Conservation (phyloP, 345 rosid species). For the Melastoma malabathricum region DNA sequence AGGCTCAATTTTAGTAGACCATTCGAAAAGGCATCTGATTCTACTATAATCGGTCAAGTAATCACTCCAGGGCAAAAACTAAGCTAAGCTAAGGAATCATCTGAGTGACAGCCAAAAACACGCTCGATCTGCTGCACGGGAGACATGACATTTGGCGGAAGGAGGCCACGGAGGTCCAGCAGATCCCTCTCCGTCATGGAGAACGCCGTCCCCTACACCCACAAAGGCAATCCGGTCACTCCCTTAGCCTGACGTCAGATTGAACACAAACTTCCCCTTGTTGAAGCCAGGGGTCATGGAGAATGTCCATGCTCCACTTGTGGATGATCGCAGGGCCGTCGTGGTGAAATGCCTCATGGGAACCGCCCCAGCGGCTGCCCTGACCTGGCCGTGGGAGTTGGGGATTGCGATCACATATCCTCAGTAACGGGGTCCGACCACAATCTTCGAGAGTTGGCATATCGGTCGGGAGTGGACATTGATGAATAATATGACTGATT, state of each 20-base stretch:
- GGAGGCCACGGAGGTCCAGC: slow-evolving; percentile 91
- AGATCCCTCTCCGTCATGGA: slow-evolving; percentile 93
- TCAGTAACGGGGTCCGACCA: too few species aligned
- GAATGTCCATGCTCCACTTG: slow-evolving; percentile 92
- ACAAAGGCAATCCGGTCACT: too few species aligned
- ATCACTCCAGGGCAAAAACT: neutral
- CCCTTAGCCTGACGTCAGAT: too few species aligned
- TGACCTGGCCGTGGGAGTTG: slow-evolving; percentile 15
- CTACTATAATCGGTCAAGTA: too few species aligned
- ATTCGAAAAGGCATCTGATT: too few species aligned
- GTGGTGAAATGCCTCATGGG: slow-evolving; percentile 52
- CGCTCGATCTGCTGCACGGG: slow-evolving; percentile 84
- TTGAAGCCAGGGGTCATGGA: slow-evolving; percentile 99
- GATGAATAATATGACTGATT: too few species aligned
- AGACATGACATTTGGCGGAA: slow-evolving; percentile 82
- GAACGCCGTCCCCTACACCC: slow-evolving; percentile 82
- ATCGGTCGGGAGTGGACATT: too few species aligned
- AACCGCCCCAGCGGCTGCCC: neutral
- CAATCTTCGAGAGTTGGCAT: too few species aligned
- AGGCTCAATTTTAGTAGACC: too few species aligned
- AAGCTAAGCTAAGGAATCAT: neutral
- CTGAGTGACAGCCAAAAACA: slow-evolving; percentile 15
- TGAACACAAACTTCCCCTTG: slow-evolving; percentile 28
- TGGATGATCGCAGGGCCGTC: slow-evolving; percentile 79
- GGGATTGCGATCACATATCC: slow-evolving; percentile 16